Base-by-base conservation (phyloP, 306 rosid genomes). In the Quercus rubra region DNA sequence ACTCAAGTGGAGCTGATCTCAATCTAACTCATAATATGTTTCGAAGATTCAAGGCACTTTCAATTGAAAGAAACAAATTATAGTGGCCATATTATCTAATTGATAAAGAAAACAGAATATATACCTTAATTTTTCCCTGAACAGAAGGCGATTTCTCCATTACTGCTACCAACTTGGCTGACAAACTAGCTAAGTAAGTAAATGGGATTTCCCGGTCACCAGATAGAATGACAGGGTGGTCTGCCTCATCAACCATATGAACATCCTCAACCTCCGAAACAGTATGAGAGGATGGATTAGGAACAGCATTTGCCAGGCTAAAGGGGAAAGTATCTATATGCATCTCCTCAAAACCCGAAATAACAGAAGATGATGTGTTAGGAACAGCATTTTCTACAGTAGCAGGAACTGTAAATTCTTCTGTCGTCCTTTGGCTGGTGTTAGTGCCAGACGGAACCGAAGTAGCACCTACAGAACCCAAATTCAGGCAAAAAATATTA, bases 101-200 rank as follows among this genome's bases (percentile, higher is more conserved):
- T 58, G 67, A 83, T 78, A 77, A 74, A 76, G 79, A 75, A 73
- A 59, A 62, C 20, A 77, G 56, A 77, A 20, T 46, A 49, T 20
- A 70, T 82, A 92, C 99, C 99, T 92, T 95, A 75, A 95, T 83
- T 79, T 83, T 92, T 68, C 99, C 99, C 77, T 35, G 87, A 75
- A 92, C 86, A 38, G 77, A 83, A 77, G 82, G 84, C 68, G 76
- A 72, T 49, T 79, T 82, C 73, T 81, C 90, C 85, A 82, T 90
- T 81, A 80, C 82, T 46, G 92, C 75, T 55, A 80, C 85, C 94
- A 90, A 90, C 89, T 90, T 95, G 84, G 92, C 87, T 15, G 92
- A 95, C 90, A 95, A 87, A 92, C 90, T 90, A 82, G 92, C 88
- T 62, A 95, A 73, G 87, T 95, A 95, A 30, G 92, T 90, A 78